Evolutionary conservation across 306 rosid genomes (phyloP).

Genomic region (Hippophae tibetana): DNA sequence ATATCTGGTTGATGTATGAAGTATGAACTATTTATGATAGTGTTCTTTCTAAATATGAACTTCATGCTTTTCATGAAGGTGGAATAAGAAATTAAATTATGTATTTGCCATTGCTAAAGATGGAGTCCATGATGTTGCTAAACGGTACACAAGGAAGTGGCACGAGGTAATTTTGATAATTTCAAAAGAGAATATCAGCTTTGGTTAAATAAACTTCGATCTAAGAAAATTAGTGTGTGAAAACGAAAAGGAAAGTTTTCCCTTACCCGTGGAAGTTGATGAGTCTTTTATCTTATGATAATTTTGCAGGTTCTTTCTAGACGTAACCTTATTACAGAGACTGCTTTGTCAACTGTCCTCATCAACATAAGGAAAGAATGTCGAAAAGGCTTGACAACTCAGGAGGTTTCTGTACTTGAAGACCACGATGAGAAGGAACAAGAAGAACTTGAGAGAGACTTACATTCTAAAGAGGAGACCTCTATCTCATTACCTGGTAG

Average conservation of each 20-base stretch:
- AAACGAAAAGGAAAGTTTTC: constrained; percentile 1
- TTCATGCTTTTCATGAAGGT: constrained; percentile 35
- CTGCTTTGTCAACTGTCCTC: constrained; percentile 46
- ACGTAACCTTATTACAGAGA: constrained; percentile 47
- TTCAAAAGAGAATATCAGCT: not conserved
- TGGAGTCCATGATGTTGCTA: constrained; percentile 80
- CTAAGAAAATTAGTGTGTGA: not conserved
- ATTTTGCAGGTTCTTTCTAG: constrained; percentile 64
- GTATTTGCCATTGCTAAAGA: constrained; percentile 63
- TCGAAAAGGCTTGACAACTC: constrained; percentile 49
- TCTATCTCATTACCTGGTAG: constrained; percentile 83
- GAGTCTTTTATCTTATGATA: not conserved
- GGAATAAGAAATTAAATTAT: constrained; percentile 78
- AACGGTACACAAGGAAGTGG: constrained; percentile 91
- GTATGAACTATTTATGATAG: constrained; percentile 10
- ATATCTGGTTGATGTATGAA: constrained; percentile 7
- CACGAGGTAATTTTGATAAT: constrained; percentile 48
- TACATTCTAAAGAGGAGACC: constrained; percentile 40
- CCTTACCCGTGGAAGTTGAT: not conserved
- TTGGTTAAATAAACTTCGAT: not conserved
- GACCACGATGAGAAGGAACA: constrained; percentile 61
- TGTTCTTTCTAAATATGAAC: not conserved
- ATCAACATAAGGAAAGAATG: constrained; percentile 41
- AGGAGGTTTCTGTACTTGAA: constrained; percentile 47
- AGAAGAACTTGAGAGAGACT: constrained; percentile 42